Base-by-base conservation (phyloP, 768 basidiomycete genomes). In the Tricholoma matsutake region DNA sequence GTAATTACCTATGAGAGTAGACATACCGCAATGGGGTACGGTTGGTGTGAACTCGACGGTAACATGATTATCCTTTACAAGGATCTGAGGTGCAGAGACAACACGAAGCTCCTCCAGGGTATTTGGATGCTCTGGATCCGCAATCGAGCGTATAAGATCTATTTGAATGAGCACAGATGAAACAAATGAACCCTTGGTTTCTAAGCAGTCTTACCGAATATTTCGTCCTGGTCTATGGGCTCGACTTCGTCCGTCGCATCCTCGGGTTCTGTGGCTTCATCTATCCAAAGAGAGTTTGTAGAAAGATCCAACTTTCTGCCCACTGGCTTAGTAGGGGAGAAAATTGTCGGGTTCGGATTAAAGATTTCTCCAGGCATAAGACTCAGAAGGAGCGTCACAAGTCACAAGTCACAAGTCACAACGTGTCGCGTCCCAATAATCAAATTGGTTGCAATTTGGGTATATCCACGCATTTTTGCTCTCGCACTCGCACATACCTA, bases 11-110 rank as follows among this genome's bases (percentile, higher is more conserved):
- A 99, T 98, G 56, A 98, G 78, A 2, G 96, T 98, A 9, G 94
- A 96, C 93, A 95, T 94, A 54, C 94, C 94, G 64, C 96, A 98
- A 69, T 98, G 96, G 9, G 97, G 96, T 14, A 97, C 93, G 0
- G 97, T 98, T 3, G 97, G 96, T 5, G 97, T 98, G 69, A 98
- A 96, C 70, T 96, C 94, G 64, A 99, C 88, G 35, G 83, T 78
- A 56, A 99, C 79, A 56, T 82, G 81, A 63, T 94, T 90, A n/a
- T 75, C 69, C 34, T 68, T 74, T 61, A 75, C 79, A 49, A 63
- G 76, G 60, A 98, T 88, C 68, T 98, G 96, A 9, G 92, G 87
- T 6, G 87, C 85, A 52, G 94, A 96, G 43, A 99, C 96, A 37
- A 99, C 97, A 22, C 92, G 88, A 8, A 99, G 87, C 70, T 98